Base-by-base conservation (phyloP, 805 yeast species). In the Ogataea glucozyma region DNA sequence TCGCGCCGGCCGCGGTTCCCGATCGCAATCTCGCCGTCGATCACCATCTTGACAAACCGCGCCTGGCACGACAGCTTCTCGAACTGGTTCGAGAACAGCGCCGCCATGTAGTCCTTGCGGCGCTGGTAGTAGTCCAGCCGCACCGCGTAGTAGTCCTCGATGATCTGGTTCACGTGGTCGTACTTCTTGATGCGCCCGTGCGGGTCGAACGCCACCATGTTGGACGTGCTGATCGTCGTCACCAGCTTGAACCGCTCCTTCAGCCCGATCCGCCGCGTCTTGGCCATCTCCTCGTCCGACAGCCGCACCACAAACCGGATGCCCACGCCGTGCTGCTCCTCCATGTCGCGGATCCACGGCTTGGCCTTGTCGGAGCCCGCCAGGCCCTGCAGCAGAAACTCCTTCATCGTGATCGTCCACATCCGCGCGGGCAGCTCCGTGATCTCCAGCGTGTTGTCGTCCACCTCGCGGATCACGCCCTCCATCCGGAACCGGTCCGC, bases 141-240 rank as follows among this genome's bases (percentile, higher is more conserved):
- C 11, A 93, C 86, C 56, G 74, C 84, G 62, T 83, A 93, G 64
- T 85, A 93, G 52, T 91, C 98, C 46, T 73, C 74, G 53, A 93
- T 70, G 38, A 93, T 91, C 34, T 88, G 91, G 50, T 79, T 78
- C 2, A 84, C 85, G 38, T 72, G 71, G 10, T 82, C 85, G 64
- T 89, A 93, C 62, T 79, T 88, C 60, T 85, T 85, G 56, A 93
- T 87, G 52, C 90, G 79, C 27, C 97, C 96, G 36, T 76, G 75
- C 3, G 95, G 79, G 67, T 93, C 97, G 67, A 93, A 93, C 0
- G 97, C 95, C 43, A 93, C 97, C 96, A 93, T 90, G 62, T 93
- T 93, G 34, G 83, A 75, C 48, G 88, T 70, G 61, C 76, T 81
- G 30, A 93, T 69, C 6, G 84, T 69, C 0, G 88, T 72, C 6